Conservation (phyloP, 2,329 filamentous ascomycete species). For the Anisogramma anomala region DNA sequence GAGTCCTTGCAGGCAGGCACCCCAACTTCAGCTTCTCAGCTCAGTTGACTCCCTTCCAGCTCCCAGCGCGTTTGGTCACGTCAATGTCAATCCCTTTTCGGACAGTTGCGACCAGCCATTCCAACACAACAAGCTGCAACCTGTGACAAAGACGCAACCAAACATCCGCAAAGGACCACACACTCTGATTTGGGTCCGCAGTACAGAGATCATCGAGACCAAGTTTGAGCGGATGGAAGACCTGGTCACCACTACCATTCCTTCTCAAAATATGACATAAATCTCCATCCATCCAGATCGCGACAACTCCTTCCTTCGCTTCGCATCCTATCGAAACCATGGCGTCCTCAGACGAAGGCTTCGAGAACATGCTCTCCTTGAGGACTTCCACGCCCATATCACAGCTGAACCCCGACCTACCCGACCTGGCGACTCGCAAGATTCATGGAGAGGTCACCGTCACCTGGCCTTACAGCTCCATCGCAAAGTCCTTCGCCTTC, state of each 20-base stretch:
- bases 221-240: neutral
- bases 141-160: slow-evolving; percentile 1
- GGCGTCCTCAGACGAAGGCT: slow-evolving; percentile 15
- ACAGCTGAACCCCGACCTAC: slow-evolving; percentile 38
- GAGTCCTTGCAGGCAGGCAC: neutral
- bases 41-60: neutral
- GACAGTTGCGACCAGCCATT: too few species aligned
- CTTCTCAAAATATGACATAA: slow-evolving; percentile 6
- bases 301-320: slow-evolving; percentile 7
- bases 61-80: slow-evolving; percentile 4
- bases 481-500: slow-evolving; percentile 61
- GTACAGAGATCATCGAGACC: neutral
- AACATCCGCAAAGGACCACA: neutral
- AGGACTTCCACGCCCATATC: slow-evolving; percentile 39
- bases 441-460: slow-evolving; percentile 69
- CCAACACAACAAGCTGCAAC: neutral
- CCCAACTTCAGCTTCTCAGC: too few species aligned
- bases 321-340: too few species aligned
- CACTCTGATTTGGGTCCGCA: too few species aligned
- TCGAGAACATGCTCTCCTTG: slow-evolving; percentile 16
- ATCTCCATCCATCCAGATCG: slow-evolving; percentile 15
- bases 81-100: too few species aligned
- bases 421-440: slow-evolving; percentile 28
- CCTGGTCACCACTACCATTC: neutral
- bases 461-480: slow-evolving; percentile 82